Evolutionary conservation across 2,329 filamentous ascomycete genomes (phyloP).

Genomic region (Colletotrichum shisoi): DNA sequence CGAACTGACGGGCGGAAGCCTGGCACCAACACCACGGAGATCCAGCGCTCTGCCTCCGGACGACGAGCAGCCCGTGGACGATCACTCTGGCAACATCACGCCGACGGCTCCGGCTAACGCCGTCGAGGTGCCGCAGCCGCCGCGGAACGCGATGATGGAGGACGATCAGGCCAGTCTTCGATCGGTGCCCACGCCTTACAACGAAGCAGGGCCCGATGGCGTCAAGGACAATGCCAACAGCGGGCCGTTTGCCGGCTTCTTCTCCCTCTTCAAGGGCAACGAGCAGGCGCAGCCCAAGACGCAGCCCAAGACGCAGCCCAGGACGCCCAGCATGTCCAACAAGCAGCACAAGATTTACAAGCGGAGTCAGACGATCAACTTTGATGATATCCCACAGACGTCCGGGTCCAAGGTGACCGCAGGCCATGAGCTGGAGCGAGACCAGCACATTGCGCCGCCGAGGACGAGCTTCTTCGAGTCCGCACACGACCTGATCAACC

Average conservation of each 20-base stretch:
- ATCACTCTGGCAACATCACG: slow-evolving; percentile 36
- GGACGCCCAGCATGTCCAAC: slow-evolving; percentile 58
- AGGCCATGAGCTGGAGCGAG: slow-evolving; percentile 59
- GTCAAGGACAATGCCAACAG: slow-evolving; percentile 45
- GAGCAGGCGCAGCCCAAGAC: slow-evolving; percentile 54
- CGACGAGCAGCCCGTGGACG: slow-evolving; percentile 36
- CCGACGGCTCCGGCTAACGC: slow-evolving; percentile 49
- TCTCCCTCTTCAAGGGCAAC: slow-evolving; percentile 75
- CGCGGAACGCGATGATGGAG: slow-evolving; percentile 69
- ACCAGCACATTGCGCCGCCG: slow-evolving; percentile 74
- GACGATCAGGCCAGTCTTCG: slow-evolving; percentile 69
- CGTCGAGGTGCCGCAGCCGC: slow-evolving; percentile 74
- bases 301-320: slow-evolving; percentile 53
- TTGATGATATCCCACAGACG: slow-evolving; percentile 51
- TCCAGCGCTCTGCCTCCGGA: slow-evolving; percentile 54
- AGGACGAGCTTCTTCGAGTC: slow-evolving; percentile 95
- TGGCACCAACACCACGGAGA: slow-evolving; percentile 55
- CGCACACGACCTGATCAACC: slow-evolving; percentile 89
- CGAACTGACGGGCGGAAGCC: slow-evolving; percentile 80
- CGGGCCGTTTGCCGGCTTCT: slow-evolving; percentile 68
- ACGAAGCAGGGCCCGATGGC: slow-evolving; percentile 41
- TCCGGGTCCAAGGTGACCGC: slow-evolving; percentile 55
- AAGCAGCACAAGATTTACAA: slow-evolving; percentile 77
- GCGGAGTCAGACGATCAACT: slow-evolving; percentile 75
- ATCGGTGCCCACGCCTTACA: slow-evolving; percentile 51